phyloP scores from a whole-genome alignment of 306 rosid genomes.

The Rosa lucieae region DNA sequence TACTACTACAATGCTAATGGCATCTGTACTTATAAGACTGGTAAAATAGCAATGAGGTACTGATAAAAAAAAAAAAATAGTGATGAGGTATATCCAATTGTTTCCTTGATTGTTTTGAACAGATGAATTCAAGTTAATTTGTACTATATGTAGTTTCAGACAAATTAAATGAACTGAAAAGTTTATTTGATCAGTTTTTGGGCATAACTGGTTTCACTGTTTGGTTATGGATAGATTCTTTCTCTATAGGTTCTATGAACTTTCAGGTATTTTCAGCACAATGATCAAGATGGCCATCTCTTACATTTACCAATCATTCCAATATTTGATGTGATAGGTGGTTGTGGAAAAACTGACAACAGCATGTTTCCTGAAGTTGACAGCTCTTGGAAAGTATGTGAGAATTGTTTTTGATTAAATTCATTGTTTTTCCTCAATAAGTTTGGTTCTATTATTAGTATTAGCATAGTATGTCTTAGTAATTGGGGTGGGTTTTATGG shows the following conservation, averaged over 20 bases:
- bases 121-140: background rate
- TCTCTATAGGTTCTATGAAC: background rate
- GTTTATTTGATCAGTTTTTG: background rate
- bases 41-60: background rate
- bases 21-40: background rate
- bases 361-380: constrained; percentile 92
- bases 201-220: background rate
- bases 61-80: background rate
- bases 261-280: background rate
- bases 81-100: background rate
- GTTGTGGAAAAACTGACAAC: constrained; percentile 54
- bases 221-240: background rate
- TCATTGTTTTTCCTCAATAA: background rate
- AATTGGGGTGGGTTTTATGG: background rate
- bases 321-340: constrained; percentile 54
- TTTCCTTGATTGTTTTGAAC: background rate
- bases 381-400: constrained; percentile 85
- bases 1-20: background rate
- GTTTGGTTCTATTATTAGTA: background rate
- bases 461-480: background rate
- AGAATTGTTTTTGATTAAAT: background rate
- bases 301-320: constrained; percentile 19
- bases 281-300: background rate
- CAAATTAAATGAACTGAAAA: background rate
- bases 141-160: background rate